Evolutionary conservation across 73 alveolate genomes (phyloP), one percentile per base, ranked within the genome.

Genomic region (Paramecium biaurelia): DNA sequence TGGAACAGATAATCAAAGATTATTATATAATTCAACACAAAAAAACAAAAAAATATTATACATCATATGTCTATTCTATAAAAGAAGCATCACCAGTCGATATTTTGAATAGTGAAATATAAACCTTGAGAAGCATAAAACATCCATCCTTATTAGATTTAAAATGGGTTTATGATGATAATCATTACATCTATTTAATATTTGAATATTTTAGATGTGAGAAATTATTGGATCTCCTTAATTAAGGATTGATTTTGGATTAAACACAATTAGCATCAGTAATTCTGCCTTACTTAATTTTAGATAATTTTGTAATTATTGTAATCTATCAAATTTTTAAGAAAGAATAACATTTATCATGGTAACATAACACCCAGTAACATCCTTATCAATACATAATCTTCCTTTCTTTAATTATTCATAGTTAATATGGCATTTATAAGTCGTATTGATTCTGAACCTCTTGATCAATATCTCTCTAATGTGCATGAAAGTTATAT

Each of bases 101-200:
- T 18, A 14, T 47, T 11, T 30, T 43, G 15, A 8, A 79, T 9
- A 43, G 72, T 47, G 90, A 79, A 79, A 79, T 79, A 23, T 12
- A 79, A 42, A 79, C 72, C 30, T 24, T 79, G 28, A 79, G 90
- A 24, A 79, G 76, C 18, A 79, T 79, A 21, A 79, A 79, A 79
- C 90, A 79, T 18, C 74, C 70, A 24, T 41, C 63, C 2, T 26
- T 79, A 5, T 20, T 79, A 11, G 90, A 79, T 12, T 24, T 79
- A 18, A 79, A 79, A 23, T 79, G 90, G 90, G 90, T 79, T 5
- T 79, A 42, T 79, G 90, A 79, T 4, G 90, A 79, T 26, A 10
- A 2, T 9, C 42, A 41, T 30, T 30, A 42, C 30, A 79, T 79
- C 4, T 79, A 43, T 18, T 79, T 79, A 45, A 63, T 79, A 24